These are phyloP conservation scores for Diaporthe ampelina DNA, from an alignment of 2,329 filamentous ascomycete genomes.

Conservation along the genomic window DNA sequence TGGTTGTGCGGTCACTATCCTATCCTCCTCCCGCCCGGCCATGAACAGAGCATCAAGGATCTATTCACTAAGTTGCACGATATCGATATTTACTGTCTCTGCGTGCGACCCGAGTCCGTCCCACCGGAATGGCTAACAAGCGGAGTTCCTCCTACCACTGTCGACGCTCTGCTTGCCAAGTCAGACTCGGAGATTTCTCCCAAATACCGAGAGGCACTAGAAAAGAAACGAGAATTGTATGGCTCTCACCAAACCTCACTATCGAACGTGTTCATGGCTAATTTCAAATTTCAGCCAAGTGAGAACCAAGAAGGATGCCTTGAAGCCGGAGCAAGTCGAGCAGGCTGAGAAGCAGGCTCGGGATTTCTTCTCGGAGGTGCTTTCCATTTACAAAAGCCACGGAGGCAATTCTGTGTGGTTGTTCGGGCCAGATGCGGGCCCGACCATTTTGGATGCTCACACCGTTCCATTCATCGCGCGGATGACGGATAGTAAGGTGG, in stretches of 20 bases:
- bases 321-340: not conserved
- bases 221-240: slow-evolving; percentile 16
- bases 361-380: not conserved
- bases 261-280: not conserved
- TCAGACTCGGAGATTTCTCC: not conserved
- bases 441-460: slow-evolving; percentile 5
- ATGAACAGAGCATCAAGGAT: not conserved
- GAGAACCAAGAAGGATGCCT: not conserved
- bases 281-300: not conserved
- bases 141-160: not conserved
- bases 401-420: not conserved
- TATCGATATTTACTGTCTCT: not conserved
- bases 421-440: not conserved
- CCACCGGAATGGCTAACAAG: not conserved
- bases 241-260: not conserved
- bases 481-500: not conserved
- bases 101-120: not conserved
- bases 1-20: slow-evolving; percentile 18
- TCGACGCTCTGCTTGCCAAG: not conserved
- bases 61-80: not conserved
- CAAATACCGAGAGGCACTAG: not conserved
- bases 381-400: not conserved
- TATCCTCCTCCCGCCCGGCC: not conserved
- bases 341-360: not conserved
- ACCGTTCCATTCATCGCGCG: slow-evolving; percentile 17